Base-by-base conservation (phyloP, 2,329 filamentous ascomycete genomes). In the Colletotrichum phormii region DNA sequence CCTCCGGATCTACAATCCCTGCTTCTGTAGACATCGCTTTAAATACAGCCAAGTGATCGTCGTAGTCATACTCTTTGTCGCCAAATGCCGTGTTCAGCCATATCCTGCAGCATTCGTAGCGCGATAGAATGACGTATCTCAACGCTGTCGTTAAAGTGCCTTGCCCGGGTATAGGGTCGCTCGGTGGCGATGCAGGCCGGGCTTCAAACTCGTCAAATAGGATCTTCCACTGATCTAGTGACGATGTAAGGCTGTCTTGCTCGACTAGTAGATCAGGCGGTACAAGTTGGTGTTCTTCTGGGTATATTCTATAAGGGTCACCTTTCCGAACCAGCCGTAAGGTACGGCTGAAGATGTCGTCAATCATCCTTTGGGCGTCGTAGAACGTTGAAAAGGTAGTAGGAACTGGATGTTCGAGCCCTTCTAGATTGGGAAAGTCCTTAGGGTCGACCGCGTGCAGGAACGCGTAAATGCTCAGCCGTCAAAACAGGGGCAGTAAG, bases 401-500 rank as follows among this genome's bases (percentile, higher is more conserved):
- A 7, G 68, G 68, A 8, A 31, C 31, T 0, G 57, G 64, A 6
- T 61, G 35, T 6, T 71, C 57, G 2, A 71, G 22, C 1, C 55
- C 64, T 3, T 35, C 5, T 4, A 71, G 15, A 4, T 62, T 29
- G 1, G 80, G 79, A 3, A 72, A 61, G 24, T 71, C 64, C 2
- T 2, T 11, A 9, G 51, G 5, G 5, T 58, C 15, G 3, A 53
- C 66, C 4, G 31, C 42, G 13, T 46, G 54, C 5, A 72, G 26
- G 7, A 63, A 72, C 0, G n/a, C 26, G 2, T 26, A 60, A 29
- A 54, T 33, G 15, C 49, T 31, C 0, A 59, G 6, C 5, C 66
- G 59, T 18, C 35, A 29, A 8, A 72, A 70, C 1, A 70, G 11
- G 31, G 70, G 70, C 4, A 70, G 11, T 4, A 72, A 59, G 15